Base-by-base conservation (phyloP, 129 eudicot species). In the Heracleum sosnowskyi region DNA sequence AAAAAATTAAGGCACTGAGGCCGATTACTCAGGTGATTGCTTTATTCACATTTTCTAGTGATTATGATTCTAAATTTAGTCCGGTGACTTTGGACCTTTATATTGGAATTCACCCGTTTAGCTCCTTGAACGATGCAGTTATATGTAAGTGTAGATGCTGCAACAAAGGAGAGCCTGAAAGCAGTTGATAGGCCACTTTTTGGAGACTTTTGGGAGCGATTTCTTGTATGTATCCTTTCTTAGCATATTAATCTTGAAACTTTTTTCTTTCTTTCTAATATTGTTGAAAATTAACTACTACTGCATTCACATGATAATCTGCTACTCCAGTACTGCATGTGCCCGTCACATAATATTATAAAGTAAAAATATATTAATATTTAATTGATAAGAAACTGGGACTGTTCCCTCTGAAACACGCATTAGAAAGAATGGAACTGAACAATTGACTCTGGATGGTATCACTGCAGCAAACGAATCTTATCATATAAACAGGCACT, bases 131-230 rank as follows among this genome's bases (percentile, higher is more conserved):
- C 41, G 66, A 46, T 86, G 86, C 91, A 96, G 97, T 79, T 96
- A 73, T 96, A 96, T 80, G 97, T 96, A 35, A 96, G 99, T 75
- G 99, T 96, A 44, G 99, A 96, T 96, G 99, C 99, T 78, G 97
- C 91, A 71, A 96, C 97, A 34, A 92, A 92, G 83, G 99, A 92
- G 49, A 92, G 92, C 84, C 82, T 96, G 91, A 96, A 96, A 84
- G 97, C 99, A 28, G 91, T 96, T 73, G 99, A 96, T 79, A 87
- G 97, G 80, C 99, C 99, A 70, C 97, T 96, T 10, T 96, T 96
- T 82, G 93, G 97, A 62, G 99, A 96, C 89, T 96, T 92, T 66
- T 96, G 99, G 99, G 99, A 96, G 88, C 93, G 97, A 46, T 96
- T 96, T 86, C 80, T 83, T 81, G 97, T 92, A 78, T 82, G 96